phyloP scores from a whole-genome alignment of 1,284 basidiomycete genomes.

The Coniferiporia weirii region DNA sequence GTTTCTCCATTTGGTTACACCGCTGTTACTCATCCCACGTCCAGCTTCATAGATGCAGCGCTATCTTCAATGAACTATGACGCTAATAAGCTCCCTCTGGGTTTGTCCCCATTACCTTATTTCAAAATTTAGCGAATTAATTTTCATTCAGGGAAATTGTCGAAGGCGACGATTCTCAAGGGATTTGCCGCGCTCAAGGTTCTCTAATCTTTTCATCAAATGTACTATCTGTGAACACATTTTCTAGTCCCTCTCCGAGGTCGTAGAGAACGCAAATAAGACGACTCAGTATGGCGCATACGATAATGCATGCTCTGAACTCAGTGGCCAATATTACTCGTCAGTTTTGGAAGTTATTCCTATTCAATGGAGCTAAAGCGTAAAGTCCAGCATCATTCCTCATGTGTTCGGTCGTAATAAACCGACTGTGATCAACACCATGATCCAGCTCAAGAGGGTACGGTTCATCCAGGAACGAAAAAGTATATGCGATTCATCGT shows the following conservation, averaged over 20 bases:
- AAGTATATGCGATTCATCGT: background rate
- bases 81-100: conserved; percentile 62
- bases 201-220: background rate
- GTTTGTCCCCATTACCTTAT: conserved; percentile 24
- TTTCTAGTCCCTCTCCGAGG: conserved; percentile 46
- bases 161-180: conserved; percentile 50
- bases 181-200: conserved; percentile 59
- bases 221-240: background rate
- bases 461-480: background rate
- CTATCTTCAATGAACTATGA: conserved; percentile 69
- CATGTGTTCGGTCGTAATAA: conserved; percentile 53
- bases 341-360: conserved; percentile 26
- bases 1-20: background rate
- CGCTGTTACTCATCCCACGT: conserved; percentile 1
- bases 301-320: conserved; percentile 37
- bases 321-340: conserved; percentile 58
- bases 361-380: background rate
- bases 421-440: conserved; percentile 41
- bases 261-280: conserved; percentile 40
- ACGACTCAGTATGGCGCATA: conserved; percentile 35
- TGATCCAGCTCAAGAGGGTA: conserved; percentile 40
- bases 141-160: conserved; percentile 43
- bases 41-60: conserved; percentile 49
- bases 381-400: conserved; percentile 46
- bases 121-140: conserved; percentile 2